A percentile compares a stretch with the other conserved stretches of the same genome.
These are phyloP conservation scores for Pyricularia sp. DNA, from an alignment of 2,329 filamentous ascomycete species.

Conservation along the genomic window DNA sequence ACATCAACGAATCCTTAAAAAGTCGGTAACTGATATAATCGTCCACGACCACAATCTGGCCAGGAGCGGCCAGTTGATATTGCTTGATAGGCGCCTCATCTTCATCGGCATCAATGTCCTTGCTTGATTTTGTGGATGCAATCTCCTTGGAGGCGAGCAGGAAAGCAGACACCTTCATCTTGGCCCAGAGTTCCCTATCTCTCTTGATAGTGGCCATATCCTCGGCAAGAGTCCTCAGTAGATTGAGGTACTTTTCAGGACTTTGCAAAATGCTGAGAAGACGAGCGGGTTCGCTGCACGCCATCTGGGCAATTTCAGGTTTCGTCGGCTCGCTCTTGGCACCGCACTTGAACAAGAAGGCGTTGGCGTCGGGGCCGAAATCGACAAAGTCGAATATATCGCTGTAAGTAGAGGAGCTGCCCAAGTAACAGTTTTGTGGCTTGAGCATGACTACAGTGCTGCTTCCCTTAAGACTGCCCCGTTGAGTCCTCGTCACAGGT, in stretches of 20 bases:
- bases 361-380: conserved; percentile 79
- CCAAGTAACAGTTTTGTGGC: conserved; percentile 73
- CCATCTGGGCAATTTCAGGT: conserved; percentile 70
- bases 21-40: conserved; percentile 83
- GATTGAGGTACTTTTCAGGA: conserved; percentile 75
- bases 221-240: conserved; percentile 74
- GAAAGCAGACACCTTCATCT: conserved; percentile 67
- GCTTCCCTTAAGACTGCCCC: conserved; percentile 21
- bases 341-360: conserved; percentile 80
- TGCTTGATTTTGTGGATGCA: conserved; percentile 20
- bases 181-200: conserved; percentile 68
- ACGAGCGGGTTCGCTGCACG: conserved; percentile 75
- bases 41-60: conserved; percentile 69
- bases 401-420: conserved; percentile 58
- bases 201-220: conserved; percentile 59
- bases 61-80: conserved; percentile 66
- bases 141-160: conserved; percentile 78
- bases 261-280: conserved; percentile 72
- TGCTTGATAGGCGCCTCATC: conserved; percentile 61
- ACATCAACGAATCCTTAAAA: conserved; percentile 77
- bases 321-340: conserved; percentile 88
- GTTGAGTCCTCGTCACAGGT: conserved; percentile 40
- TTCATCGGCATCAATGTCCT: conserved; percentile 43
- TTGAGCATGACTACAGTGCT: conserved; percentile 45
- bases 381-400: conserved; percentile 97